phyloP scores from a whole-genome alignment of 768 basidiomycete species.

The Suillus discolor region DNA sequence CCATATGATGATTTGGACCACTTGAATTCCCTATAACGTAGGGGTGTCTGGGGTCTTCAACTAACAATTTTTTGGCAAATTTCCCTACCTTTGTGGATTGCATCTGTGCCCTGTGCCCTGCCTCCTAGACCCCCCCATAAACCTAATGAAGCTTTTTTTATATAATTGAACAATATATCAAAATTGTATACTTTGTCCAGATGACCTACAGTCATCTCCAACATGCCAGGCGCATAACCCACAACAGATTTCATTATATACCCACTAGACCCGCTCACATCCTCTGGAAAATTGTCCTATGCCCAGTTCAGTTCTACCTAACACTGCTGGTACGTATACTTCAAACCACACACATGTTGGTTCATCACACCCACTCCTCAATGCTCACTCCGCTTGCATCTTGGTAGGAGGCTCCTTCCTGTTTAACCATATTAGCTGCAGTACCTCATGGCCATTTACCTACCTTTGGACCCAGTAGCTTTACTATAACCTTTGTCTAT shows the following conservation, averaged over 20 bases:
- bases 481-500: too few species aligned
- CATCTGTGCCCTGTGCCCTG: not conserved
- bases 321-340: not conserved
- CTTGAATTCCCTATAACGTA: not conserved
- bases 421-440: too few species aligned
- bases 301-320: not conserved
- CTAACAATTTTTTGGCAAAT: not conserved
- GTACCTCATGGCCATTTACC: too few species aligned
- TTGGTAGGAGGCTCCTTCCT: too few species aligned
- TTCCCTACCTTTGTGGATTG: not conserved
- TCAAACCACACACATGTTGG: not conserved
- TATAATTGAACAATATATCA: not conserved
- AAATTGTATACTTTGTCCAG: not conserved
- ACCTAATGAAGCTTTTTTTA: not conserved
- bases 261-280: not conserved
- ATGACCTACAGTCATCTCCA: not conserved
- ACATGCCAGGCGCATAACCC: not conserved
- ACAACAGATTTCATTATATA: not conserved
- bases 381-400: too few species aligned
- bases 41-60: constrained; percentile 2
- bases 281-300: not conserved
- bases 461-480: too few species aligned
- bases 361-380: too few species aligned
- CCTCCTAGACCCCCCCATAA: not conserved
- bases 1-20: not conserved